phyloP scores from a whole-genome alignment of 106 monocot genomes.

The Apostasia ramifera region DNA sequence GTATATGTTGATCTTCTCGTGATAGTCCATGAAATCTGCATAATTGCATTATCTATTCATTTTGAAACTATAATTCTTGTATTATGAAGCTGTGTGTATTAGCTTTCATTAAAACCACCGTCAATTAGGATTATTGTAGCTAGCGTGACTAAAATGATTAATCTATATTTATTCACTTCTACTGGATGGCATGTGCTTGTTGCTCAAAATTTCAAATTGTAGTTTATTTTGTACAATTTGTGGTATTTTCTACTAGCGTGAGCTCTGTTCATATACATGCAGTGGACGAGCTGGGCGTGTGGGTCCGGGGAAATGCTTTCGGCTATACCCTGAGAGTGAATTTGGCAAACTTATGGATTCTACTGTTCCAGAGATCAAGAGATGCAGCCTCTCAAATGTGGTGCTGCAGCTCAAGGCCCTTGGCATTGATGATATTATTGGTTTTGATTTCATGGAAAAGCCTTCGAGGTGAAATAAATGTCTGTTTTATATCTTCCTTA shows the following conservation, averaged over 20 bases:
- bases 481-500: too few relatives aligned
- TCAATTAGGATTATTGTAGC: too few relatives aligned
- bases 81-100: too few relatives aligned
- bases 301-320: constrained; percentile 83
- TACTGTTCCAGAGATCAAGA: constrained; percentile 85
- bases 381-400: constrained; percentile 91
- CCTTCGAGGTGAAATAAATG: constrained; percentile 52
- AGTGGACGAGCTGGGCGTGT: constrained; percentile 98
- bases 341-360: constrained; percentile 77
- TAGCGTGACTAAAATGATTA: too few relatives aligned
- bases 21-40: too few relatives aligned
- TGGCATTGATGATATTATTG: constrained; percentile 83
- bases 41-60: too few relatives aligned
- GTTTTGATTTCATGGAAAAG: constrained; percentile 98
- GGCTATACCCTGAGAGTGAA: constrained; percentile 82
- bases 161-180: too few relatives aligned
- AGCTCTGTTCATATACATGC: constrained; percentile 7
- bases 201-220: background rate
- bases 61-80: too few relatives aligned
- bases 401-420: constrained; percentile 93
- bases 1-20: too few relatives aligned
- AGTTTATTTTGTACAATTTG: background rate
- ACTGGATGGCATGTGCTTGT: background rate
- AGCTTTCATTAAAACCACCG: too few relatives aligned
- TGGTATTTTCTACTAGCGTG: background rate